Percentiles rank a stretch among this genome's conserved stretches.
These are phyloP conservation scores for Geranium rotundifolium DNA, from an alignment of 345 rosid genomes.

Conservation along the genomic window DNA sequence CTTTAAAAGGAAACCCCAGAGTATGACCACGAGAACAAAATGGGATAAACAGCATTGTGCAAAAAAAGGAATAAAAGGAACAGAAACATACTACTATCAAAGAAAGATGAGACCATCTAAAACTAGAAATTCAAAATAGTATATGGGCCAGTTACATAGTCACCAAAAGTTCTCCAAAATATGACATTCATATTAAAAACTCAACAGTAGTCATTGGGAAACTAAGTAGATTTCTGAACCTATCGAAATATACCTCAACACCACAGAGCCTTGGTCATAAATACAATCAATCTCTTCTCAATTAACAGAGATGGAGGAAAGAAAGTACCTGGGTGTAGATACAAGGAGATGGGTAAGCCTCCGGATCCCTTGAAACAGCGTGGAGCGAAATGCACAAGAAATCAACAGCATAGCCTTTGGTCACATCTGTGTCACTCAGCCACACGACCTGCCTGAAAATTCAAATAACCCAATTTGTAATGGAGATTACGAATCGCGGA, in stretches of 20 bases:
- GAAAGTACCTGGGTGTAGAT: slow-evolving; percentile 62
- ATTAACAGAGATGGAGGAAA: not conserved
- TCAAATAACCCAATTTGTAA: not conserved
- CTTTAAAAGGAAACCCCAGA: slow-evolving; percentile 21
- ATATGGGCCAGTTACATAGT: too few relatives aligned
- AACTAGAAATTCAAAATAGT: too few relatives aligned
- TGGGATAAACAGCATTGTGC: not conserved
- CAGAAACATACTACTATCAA: too few relatives aligned
- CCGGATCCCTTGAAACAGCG: slow-evolving; percentile 84
- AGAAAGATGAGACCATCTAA: too few relatives aligned
- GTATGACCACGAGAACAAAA: slow-evolving; percentile 3
- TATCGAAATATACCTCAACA: too few relatives aligned
- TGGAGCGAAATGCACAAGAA: slow-evolving; percentile 78
- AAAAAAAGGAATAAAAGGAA: not conserved
- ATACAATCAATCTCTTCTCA: not conserved
- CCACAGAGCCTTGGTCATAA: not conserved
- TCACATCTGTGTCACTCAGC: slow-evolving; percentile 64
- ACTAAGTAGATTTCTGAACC: too few relatives aligned
- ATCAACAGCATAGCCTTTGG: slow-evolving; percentile 77
- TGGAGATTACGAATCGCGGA: not conserved
- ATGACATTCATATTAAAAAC: too few relatives aligned
- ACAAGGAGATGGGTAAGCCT: slow-evolving; percentile 79
- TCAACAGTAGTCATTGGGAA: too few relatives aligned
- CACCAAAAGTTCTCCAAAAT: too few relatives aligned
- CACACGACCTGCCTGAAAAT: slow-evolving; percentile 65